A percentile compares a stretch with the other conserved stretches of the same genome.
These are phyloP conservation scores for Solioccasus polychromus DNA, from an alignment of 768 basidiomycete genomes.

Conservation along the genomic window DNA sequence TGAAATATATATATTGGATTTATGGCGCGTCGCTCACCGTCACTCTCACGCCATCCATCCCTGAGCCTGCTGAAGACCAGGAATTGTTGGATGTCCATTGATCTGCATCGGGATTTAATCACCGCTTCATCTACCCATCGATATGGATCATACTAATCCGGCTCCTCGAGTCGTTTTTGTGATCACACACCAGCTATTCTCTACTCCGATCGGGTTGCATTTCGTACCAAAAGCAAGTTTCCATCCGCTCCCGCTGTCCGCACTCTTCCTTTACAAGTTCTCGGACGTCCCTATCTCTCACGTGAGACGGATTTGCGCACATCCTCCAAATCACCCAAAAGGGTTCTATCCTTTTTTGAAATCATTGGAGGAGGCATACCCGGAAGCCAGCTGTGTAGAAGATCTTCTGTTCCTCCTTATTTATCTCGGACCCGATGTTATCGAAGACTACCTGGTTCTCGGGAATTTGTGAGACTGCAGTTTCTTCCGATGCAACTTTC, in stretches of 20 bases:
- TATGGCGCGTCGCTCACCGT: slow-evolving; percentile 3
- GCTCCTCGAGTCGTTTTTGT: not conserved
- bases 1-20: not conserved
- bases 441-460: not conserved
- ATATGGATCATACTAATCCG: not conserved
- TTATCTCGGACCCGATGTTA: slow-evolving; percentile 26
- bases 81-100: slow-evolving; percentile 8
- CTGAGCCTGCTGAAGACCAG: not conserved
- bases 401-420: slow-evolving; percentile 18
- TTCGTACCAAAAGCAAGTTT: slow-evolving; percentile 29
- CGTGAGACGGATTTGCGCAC: slow-evolving; percentile 18
- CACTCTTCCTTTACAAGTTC: slow-evolving; percentile 21
- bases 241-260: slow-evolving; percentile 26
- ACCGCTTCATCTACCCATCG: not conserved
- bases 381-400: no score
- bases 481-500: no score
- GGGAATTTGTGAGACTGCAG: no score
- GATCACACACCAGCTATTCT: slow-evolving; percentile 2
- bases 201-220: slow-evolving; percentile 21
- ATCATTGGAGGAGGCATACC: slow-evolving; percentile 21
- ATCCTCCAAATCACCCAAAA: slow-evolving; percentile 8
- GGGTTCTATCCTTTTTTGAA: slow-evolving; percentile 13
- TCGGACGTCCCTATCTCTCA: slow-evolving; percentile 21
- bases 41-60: not conserved
- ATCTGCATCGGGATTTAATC: slow-evolving; percentile 1